Percentiles rank a stretch among this genome's conserved stretches.
Evolutionary conservation across 1,284 basidiomycete species (phyloP).

Genomic region (Cystobasidium pallidum): DNA sequence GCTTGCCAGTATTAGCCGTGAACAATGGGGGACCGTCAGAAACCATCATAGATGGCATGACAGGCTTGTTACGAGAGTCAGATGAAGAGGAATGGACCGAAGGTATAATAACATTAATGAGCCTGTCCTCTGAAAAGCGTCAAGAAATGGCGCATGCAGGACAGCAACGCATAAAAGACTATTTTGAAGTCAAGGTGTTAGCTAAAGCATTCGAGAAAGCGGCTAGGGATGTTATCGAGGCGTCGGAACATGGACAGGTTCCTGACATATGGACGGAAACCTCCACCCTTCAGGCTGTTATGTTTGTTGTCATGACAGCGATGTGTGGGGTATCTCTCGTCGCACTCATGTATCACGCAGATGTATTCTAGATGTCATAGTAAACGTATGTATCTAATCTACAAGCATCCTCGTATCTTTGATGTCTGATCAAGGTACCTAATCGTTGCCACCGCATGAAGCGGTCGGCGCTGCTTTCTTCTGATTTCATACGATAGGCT

Average conservation of each 20-base stretch:
- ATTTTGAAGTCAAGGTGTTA: conserved; percentile 70
- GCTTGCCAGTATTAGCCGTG: conserved; percentile 79
- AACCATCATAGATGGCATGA: conserved; percentile 71
- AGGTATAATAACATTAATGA: conserved; percentile 67
- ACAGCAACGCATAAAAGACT: conserved; percentile 63
- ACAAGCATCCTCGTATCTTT: too few relatives aligned
- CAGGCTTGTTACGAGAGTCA: conserved; percentile 68
- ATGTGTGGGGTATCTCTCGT: conserved; percentile 24
- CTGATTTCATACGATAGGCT: background rate
- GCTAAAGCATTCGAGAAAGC: conserved; percentile 67
- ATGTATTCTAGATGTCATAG: conserved; percentile 1
- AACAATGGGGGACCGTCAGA: conserved; percentile 90
- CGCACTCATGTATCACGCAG: conserved; percentile 18
- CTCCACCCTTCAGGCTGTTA: background rate
- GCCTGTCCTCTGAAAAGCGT: conserved; percentile 61
- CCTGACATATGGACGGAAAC: conserved; percentile 38
- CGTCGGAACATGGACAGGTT: conserved; percentile 6
- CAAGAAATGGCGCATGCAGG: conserved; percentile 63
- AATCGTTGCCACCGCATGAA: too few relatives aligned
- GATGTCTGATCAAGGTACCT: too few relatives aligned
- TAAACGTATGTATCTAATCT: background rate
- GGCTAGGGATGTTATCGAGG: conserved; percentile 58
- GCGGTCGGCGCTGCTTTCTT: too few relatives aligned
- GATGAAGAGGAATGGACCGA: conserved; percentile 69
- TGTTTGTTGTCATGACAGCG: conserved; percentile 19